Evolutionary conservation across 106 monocot species (phyloP), one percentile per base, ranked within the genome.

Genomic region (Posidonia australis): DNA sequence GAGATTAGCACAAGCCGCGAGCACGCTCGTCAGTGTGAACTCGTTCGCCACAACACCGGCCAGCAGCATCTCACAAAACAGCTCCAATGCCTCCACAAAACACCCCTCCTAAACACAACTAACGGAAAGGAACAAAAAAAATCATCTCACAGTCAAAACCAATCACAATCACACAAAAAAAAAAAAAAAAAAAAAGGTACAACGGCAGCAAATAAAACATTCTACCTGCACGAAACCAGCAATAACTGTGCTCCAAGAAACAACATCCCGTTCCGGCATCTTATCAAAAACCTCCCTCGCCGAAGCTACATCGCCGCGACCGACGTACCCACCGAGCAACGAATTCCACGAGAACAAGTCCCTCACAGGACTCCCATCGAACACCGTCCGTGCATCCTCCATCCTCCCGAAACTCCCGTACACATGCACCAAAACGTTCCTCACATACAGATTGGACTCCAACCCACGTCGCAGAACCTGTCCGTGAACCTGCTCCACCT

Each of bases 281-380:
- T 64, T 52, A n/a, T 78, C 78, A 54, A 82, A 82, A 64, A 82
- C 16, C 46, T 62, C 54, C 60, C 62, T 67, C 21, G 65, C 75
- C 1, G 16, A 16, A 14, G 22, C 16, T 31, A 75, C 13, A 30
- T 82, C 71, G 4, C 78, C 78, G 27, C 18, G 7, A 22, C 58
- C 64, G 1, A 75, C 73, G 31, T 76, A 76, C n/a, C 64, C 78
- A 32, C 70, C 69, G 0, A 79, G 19, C 26, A 79, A 46, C 12
- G 72, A 73, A 41, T 79, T 83, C 83, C 79, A 83, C 1, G 79
- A 76, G 62, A 76, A 67, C 65, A 79, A 46, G 51, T 83, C 83
- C 51, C 48, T 63, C 1, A 46, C 32, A 41, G 29, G 29, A 44
- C 70, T 48, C 9, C 58, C 76, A 55, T 72, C 68, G 21, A 83